phyloP scores from a whole-genome alignment of 2,329 filamentous ascomycete genomes.

The Arthrobotrys megalospora region DNA sequence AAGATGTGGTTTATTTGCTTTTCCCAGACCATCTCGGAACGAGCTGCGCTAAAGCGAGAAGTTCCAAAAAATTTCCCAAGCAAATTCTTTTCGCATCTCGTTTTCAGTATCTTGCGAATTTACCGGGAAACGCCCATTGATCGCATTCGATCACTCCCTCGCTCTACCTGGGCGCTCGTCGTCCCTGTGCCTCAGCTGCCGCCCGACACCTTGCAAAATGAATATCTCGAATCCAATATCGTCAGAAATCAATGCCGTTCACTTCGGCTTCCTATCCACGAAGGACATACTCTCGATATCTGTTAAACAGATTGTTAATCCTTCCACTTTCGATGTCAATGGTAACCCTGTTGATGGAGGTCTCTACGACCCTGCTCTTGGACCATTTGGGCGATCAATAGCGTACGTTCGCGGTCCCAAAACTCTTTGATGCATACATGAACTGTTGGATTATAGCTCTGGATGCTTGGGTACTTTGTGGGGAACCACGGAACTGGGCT shows the following conservation, averaged over 20 bases:
- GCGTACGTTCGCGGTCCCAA: constrained; percentile 73
- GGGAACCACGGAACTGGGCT: background rate
- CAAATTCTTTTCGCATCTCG: constrained; percentile 17
- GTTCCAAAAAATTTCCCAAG: constrained; percentile 16
- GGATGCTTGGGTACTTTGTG: background rate
- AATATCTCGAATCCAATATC: constrained; percentile 85
- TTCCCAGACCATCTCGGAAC: constrained; percentile 11
- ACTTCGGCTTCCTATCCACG: constrained; percentile 87
- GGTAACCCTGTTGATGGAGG: constrained; percentile 76
- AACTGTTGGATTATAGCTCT: background rate
- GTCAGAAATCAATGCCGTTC: constrained; percentile 86
- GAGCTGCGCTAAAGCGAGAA: constrained; percentile 9
- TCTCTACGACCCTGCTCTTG: constrained; percentile 91
- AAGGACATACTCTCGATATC: constrained; percentile 90
- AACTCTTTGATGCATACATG: constrained; percentile 2
- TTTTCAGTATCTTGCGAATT: background rate
- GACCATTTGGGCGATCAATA: constrained; percentile 84
- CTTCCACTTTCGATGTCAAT: constrained; percentile 93
- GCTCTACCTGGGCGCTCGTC: background rate
- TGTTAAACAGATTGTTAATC: constrained; percentile 93
- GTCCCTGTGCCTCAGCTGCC: background rate
- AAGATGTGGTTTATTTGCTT: constrained; percentile 22
- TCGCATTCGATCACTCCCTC: background rate
- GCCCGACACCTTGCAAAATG: constrained; percentile 69
- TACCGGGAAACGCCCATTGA: background rate